phyloP scores from a whole-genome alignment of 1,139 yeast genomes.

The Geotrichum carabidarum region DNA sequence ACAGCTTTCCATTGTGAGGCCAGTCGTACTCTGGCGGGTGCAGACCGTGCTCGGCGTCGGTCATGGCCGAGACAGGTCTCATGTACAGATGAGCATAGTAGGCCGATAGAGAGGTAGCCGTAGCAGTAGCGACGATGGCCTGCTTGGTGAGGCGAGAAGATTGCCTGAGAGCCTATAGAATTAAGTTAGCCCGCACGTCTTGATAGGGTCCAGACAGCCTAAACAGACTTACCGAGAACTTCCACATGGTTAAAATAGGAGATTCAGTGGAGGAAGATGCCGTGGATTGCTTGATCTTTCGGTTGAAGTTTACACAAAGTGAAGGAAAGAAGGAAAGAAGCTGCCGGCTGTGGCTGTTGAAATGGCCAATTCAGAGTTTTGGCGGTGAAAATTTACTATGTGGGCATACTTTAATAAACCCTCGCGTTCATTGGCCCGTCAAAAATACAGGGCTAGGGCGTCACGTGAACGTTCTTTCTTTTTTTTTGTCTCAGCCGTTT shows the following conservation, averaged over 20 bases:
- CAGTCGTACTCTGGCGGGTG: slow-evolving; percentile 91
- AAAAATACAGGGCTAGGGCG: too few relatives aligned
- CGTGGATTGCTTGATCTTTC: too few relatives aligned
- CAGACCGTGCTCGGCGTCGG: slow-evolving; percentile 97
- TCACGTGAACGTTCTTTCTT: neutral
- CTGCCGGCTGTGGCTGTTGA: too few relatives aligned
- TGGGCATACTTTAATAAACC: too few relatives aligned
- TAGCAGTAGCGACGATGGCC: slow-evolving; percentile 32
- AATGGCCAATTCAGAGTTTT: too few relatives aligned
- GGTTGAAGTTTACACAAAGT: too few relatives aligned
- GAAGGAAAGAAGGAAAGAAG: too few relatives aligned
- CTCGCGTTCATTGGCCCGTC: too few relatives aligned
- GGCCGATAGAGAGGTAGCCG: slow-evolving; percentile 34
- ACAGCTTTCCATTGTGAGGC: slow-evolving; percentile 87
- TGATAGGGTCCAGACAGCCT: slow-evolving; percentile 34
- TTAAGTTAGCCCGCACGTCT: slow-evolving; percentile 32
- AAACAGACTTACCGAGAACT: slow-evolving; percentile 14
- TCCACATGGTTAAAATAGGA: slow-evolving; percentile 13
- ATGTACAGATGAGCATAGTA: slow-evolving; percentile 33
- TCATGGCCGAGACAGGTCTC: slow-evolving; percentile 78
- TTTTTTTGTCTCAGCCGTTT: too few relatives aligned
- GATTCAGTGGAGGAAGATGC: too few relatives aligned
- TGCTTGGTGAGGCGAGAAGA: slow-evolving; percentile 33
- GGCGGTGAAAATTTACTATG: too few relatives aligned
- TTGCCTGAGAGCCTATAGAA: slow-evolving; percentile 26